Base-by-base conservation (phyloP, 2,329 filamentous ascomycete species). In the Clonostachys rhizophaga region DNA sequence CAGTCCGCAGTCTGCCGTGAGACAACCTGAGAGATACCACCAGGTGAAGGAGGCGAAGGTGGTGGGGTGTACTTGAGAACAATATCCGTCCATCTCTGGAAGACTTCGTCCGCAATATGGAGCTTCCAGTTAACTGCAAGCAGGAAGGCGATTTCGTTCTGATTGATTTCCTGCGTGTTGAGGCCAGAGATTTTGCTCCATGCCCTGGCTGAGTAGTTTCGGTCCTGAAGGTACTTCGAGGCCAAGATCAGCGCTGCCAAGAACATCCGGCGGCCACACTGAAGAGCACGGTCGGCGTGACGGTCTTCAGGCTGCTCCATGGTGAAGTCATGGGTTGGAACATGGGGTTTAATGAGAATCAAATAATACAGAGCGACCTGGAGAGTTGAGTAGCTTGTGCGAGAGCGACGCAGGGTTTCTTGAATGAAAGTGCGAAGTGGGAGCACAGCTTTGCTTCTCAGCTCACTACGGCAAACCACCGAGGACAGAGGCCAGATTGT, bases 151-250 rank as follows among this genome's bases (percentile, higher is more conserved):
- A 95, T 86, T 71, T 99, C 94, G 65, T 97, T 97, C 61, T 91
- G 87, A 69, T 97, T 97, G 68, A 99, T 97, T 70, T 99, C 94
- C 48, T 81, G 75, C 5, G 91, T 91, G 63, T 89, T 90, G 48
- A 99, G 76, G n/a, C 94, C 94, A 16, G 94, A 97, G 57, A 99
- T 99, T 75, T 96, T 97, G 68, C 92, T 97, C 94, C 94, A 99
- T 40, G 94, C 94, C 47, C 92, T 86, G 43, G 94, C 91, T 13
- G 94, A 97, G 69, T 95, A 99, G 70, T 97, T 99, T 56, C 92
- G 86, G 65, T 99, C 94, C 68, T 99, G 94, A 42, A 99, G 75
- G 64, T 97, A 99, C 73, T 99, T 99, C 35, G 94, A 97, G 3
- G 94, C 94, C 48, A 99, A 77, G 55, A 99, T 97, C 51, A 99